Percentiles rank a stretch among this genome's conserved stretches.
These are phyloP conservation scores for Ceratobasidium sp. DNA, from an alignment of 1,284 basidiomycete genomes.

Conservation along the genomic window DNA sequence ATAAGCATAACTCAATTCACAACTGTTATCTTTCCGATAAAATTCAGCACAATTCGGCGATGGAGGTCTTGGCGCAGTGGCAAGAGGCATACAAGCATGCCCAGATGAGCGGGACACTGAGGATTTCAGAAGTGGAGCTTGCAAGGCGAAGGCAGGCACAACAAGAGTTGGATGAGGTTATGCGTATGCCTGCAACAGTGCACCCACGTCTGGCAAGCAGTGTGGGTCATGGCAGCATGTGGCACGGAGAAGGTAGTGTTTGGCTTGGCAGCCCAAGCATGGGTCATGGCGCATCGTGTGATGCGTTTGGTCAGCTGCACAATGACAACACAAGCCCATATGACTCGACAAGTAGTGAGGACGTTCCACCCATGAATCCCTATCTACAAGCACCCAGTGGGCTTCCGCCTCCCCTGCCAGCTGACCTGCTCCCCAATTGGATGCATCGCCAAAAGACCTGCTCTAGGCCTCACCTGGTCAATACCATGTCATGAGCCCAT, in stretches of 20 bases:
- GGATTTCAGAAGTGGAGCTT: constrained; percentile 22
- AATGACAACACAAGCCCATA: constrained; percentile 24
- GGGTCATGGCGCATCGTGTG: constrained; percentile 6
- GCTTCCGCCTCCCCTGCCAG: constrained; percentile 6
- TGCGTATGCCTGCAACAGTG: constrained; percentile 20
- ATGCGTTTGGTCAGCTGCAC: neutral
- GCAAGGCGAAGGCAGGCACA: constrained; percentile 11
- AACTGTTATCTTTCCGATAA: too few species aligned
- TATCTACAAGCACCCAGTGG: neutral
- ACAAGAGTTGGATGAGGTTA: constrained; percentile 23
- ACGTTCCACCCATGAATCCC: constrained; percentile 7
- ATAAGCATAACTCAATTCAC: too few species aligned
- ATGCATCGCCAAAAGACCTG: constrained; percentile 7
- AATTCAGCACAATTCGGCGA: constrained; percentile 18
- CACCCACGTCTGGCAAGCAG: constrained; percentile 22
- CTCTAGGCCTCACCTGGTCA: too few species aligned
- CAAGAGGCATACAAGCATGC: constrained; percentile 15
- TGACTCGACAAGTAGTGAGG: constrained; percentile 34
- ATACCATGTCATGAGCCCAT: too few species aligned
- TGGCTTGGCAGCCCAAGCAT: constrained; percentile 21
- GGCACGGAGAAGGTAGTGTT: constrained; percentile 6
- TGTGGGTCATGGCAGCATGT: constrained; percentile 20
- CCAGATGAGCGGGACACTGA: neutral
- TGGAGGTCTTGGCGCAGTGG: constrained; percentile 20
- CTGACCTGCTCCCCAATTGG: constrained; percentile 15